Evolutionary conservation across 2,329 filamentous ascomycete species (phyloP).

Genomic region (Dactylellina parvicollis): DNA sequence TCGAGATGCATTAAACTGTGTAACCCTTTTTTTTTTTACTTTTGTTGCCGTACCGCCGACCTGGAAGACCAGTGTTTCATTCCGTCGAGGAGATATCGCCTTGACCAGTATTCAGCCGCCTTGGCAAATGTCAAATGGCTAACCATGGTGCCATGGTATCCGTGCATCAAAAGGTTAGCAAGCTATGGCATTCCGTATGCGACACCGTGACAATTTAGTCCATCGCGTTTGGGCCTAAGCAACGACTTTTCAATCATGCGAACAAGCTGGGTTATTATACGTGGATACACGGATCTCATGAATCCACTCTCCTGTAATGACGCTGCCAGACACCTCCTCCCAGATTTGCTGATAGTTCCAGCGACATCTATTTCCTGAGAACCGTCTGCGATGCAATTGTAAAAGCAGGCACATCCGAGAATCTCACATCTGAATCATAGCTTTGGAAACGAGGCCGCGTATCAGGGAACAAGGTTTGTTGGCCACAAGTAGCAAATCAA

Average conservation of each 20-base stretch:
- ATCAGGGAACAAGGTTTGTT: not conserved
- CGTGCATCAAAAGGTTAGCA: not conserved
- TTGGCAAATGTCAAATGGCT: slow-evolving; percentile 6
- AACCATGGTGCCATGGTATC: not conserved
- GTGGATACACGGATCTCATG: no score
- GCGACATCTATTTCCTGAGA: slow-evolving; percentile 70
- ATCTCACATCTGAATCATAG: slow-evolving; percentile 57
- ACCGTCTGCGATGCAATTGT: slow-evolving; percentile 67
- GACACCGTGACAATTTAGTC: not conserved
- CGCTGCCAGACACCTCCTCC: slow-evolving; percentile 59
- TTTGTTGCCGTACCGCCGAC: not conserved
- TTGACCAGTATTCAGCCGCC: slow-evolving; percentile 17
- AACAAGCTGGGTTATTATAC: no score
- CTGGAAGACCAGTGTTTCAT: not conserved
- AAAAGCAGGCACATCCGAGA: slow-evolving; percentile 55
- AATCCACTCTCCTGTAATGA: slow-evolving; percentile 20
- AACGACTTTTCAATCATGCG: no score
- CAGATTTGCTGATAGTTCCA: slow-evolving; percentile 69
- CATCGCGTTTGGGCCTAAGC: not conserved
- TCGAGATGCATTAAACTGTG: no score
- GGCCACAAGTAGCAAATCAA: not conserved
- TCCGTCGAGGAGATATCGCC: not conserved
- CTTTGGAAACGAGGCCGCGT: slow-evolving; percentile 7
- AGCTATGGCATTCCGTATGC: not conserved
- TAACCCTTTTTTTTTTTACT: no score